A percentile compares a stretch with the other conserved stretches of the same genome.
Evolutionary conservation across 2,329 filamentous ascomycete genomes (phyloP).

Genomic region (Dryadomyces sulphureus): DNA sequence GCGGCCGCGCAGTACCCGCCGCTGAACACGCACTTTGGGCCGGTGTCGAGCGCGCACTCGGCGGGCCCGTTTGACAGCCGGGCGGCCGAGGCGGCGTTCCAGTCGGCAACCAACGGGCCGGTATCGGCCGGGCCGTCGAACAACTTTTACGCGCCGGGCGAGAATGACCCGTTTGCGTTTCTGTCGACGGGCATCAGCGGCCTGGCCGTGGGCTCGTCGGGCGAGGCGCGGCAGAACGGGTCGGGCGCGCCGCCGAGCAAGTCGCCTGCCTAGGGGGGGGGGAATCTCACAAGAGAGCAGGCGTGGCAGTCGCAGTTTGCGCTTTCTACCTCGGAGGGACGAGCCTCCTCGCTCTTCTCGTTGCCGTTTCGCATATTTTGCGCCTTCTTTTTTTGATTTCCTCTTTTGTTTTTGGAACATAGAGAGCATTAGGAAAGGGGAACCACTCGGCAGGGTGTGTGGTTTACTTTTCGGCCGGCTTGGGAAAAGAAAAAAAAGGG

Average conservation of each 20-base stretch:
- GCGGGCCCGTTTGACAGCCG: conserved; percentile 85
- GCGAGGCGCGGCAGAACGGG: conserved; percentile 48
- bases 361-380: conserved; percentile 9
- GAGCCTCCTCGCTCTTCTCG: conserved; percentile 9
- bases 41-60: conserved; percentile 63
- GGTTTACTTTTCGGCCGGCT: conserved; percentile 9
- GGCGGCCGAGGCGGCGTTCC: conserved; percentile 87
- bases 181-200: conserved; percentile 58
- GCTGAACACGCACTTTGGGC: conserved; percentile 68
- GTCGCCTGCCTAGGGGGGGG: conserved; percentile 35
- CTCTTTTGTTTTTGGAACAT: conserved; percentile 5
- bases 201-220: conserved; percentile 51
- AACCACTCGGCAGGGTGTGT: conserved; percentile 4
- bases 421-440: conserved; percentile 5
- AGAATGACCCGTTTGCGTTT: conserved; percentile 69
- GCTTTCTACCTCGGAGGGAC: conserved; percentile 4
- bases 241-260: conserved; percentile 40
- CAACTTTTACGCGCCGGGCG: conserved; percentile 50
- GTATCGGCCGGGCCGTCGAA: conserved; percentile 63
- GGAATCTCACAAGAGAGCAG: conserved; percentile 2
- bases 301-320: too few relatives aligned
- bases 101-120: conserved; percentile 69
- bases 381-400: conserved; percentile 3
- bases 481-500: conserved; percentile 9
- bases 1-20: conserved; percentile 67